These are phyloP conservation scores for Populus deltoides DNA, from an alignment of 345 rosid genomes.

Conservation along the genomic window DNA sequence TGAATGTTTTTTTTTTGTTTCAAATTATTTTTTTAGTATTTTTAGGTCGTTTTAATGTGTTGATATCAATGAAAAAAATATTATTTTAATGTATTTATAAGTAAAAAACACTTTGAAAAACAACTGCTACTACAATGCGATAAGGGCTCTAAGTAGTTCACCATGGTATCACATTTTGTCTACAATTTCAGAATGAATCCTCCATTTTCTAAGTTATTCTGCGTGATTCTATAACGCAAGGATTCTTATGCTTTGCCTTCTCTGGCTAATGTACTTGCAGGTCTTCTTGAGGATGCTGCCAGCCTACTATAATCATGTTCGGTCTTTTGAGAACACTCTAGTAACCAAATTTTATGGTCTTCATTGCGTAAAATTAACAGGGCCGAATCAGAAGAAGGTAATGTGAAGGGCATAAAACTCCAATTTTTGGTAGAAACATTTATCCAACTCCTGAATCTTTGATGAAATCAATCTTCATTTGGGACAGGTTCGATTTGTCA, in stretches of 20 bases:
- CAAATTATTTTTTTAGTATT: no score
- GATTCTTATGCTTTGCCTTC: background rate
- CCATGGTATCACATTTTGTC: no score
- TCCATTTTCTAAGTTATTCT: background rate
- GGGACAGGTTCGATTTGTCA: conserved; percentile 77
- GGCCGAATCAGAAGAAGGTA: conserved; percentile 86
- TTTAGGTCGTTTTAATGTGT: no score
- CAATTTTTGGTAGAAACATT: background rate
- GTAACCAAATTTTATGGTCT: conserved; percentile 95
- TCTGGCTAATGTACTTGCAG: conserved; percentile 29
- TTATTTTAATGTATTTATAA: no score
- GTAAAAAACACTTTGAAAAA: no score
- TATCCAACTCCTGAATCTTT: background rate
- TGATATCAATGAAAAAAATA: no score
- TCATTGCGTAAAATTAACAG: conserved; percentile 86
- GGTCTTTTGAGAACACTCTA: conserved; percentile 78
- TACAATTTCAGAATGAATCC: background rate
- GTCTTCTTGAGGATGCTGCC: conserved; percentile 96
- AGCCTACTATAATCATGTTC: conserved; percentile 90
- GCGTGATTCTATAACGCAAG: background rate
- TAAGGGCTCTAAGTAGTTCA: background rate
- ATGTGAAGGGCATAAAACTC: conserved; percentile 2
- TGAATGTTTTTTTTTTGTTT: no score
- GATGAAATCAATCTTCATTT: conserved; percentile 3
- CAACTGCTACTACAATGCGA: no score